Evolutionary conservation across 2,329 filamentous ascomycete genomes (phyloP).

Genomic region (Cladobotryum protrusum): DNA sequence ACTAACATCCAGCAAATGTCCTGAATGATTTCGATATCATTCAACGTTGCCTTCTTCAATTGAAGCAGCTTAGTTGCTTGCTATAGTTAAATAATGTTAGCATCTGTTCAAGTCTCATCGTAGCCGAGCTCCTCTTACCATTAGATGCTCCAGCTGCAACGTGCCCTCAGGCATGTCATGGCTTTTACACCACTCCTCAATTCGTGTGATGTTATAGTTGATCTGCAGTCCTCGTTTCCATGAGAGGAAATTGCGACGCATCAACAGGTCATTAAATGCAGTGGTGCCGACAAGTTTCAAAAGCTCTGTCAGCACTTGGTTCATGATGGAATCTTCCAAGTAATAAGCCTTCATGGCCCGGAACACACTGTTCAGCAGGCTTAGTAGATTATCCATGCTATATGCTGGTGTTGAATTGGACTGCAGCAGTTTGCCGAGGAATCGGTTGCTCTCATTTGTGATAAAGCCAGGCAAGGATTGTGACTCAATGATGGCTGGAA

Average conservation of each 20-base stretch:
- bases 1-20: constrained; percentile 99
- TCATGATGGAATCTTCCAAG: constrained; percentile 92
- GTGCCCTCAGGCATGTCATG: constrained; percentile 99
- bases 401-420: constrained; percentile 88
- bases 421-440: constrained; percentile 93
- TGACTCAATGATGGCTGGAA: constrained; percentile 97
- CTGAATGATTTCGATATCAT: constrained; percentile 99
- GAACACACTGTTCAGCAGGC: constrained; percentile 92
- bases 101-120: neutral
- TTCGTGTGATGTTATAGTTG: constrained; percentile 99
- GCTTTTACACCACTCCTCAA: constrained; percentile 99
- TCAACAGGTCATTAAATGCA: constrained; percentile 95
- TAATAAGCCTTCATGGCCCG: constrained; percentile 99
- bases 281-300: constrained; percentile 91
- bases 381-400: constrained; percentile 98
- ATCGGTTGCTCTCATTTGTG: constrained; percentile 96
- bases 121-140: constrained; percentile 51
- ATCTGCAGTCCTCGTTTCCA: constrained; percentile 99
- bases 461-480: constrained; percentile 97
- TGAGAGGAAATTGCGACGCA: constrained; percentile 96
- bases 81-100: constrained; percentile 37
- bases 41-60: constrained; percentile 96
- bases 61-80: constrained; percentile 98
- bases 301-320: constrained; percentile 89
- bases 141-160: constrained; percentile 92